Percentiles rank a stretch among this genome's conserved stretches.
These are phyloP conservation scores for Candida maesae DNA, from an alignment of 805 yeast genomes.

Conservation along the genomic window DNA sequence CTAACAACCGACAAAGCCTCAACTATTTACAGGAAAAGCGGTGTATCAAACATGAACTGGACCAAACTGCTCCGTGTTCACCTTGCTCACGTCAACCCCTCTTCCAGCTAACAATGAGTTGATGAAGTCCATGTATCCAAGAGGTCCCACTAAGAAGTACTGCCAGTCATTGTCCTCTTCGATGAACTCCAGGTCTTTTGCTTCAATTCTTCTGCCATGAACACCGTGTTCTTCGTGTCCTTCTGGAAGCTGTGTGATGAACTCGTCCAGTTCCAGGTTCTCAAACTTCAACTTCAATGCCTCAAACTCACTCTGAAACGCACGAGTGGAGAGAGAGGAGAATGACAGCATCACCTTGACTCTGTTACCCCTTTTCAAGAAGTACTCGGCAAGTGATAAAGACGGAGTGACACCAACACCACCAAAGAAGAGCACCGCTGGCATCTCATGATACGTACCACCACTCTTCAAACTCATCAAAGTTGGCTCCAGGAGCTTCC, in stretches of 20 bases:
- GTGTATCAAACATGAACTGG: slow-evolving; percentile 18
- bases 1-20: too few species aligned
- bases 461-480: slow-evolving; percentile 21
- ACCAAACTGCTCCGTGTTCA: slow-evolving; percentile 26
- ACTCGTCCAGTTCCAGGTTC: slow-evolving; percentile 15
- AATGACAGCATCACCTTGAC: slow-evolving; percentile 19
- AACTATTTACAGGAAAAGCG: too few species aligned
- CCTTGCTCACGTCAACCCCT: slow-evolving; percentile 10
- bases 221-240: not conserved
- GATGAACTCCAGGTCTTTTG: slow-evolving; percentile 7
- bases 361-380: slow-evolving; percentile 13
- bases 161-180: slow-evolving; percentile 9
- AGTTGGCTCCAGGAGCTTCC: slow-evolving; percentile 39
- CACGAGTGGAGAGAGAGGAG: slow-evolving; percentile 9
- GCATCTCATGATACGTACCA: slow-evolving; percentile 15
- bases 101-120: slow-evolving; percentile 1
- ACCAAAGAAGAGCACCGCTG: slow-evolving; percentile 46
- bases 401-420: slow-evolving; percentile 72
- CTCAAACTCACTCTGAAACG: slow-evolving; percentile 16
- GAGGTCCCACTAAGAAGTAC: slow-evolving; percentile 26
- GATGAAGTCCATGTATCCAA: slow-evolving; percentile 16
- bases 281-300: slow-evolving; percentile 10
- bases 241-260: slow-evolving; percentile 5
- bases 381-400: slow-evolving; percentile 45
- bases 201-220: not conserved